phyloP scores from a whole-genome alignment of 1,284 basidiomycete species.

The Limonomyces culmigenus region DNA sequence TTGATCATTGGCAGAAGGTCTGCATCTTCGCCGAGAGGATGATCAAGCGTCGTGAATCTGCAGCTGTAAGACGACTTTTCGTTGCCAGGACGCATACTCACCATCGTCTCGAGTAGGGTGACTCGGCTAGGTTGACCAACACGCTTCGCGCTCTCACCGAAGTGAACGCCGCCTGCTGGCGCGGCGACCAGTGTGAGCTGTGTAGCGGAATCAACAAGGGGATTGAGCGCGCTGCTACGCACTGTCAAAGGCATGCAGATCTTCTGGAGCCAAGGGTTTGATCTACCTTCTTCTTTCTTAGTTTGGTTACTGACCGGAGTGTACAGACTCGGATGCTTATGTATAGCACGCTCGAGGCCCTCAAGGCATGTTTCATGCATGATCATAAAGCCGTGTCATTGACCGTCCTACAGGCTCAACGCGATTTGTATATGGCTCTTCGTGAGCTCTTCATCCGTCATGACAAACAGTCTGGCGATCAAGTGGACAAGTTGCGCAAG shows the following conservation, averaged over 20 bases:
- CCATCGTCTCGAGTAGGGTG: slow-evolving; percentile 34
- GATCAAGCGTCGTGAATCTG: slow-evolving; percentile 72
- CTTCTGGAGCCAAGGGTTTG: slow-evolving; percentile 50
- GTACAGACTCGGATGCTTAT: slow-evolving; percentile 42
- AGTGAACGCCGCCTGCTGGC: slow-evolving; percentile 60
- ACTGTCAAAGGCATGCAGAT: slow-evolving; percentile 63
- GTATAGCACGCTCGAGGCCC: slow-evolving; percentile 49
- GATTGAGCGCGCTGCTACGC: slow-evolving; percentile 46
- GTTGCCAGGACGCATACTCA: slow-evolving; percentile 6
- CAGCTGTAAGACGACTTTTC: slow-evolving; percentile 65
- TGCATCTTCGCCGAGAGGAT: slow-evolving; percentile 72
- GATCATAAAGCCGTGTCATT: neutral
- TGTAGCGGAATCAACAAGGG: slow-evolving; percentile 68
- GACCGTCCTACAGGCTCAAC: slow-evolving; percentile 37
- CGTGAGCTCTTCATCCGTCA: slow-evolving; percentile 74
- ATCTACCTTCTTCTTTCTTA: neutral
- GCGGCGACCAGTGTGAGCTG: slow-evolving; percentile 66
- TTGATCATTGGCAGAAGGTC: slow-evolving; percentile 86
- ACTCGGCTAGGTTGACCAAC: slow-evolving; percentile 67
- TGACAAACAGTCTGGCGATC: slow-evolving; percentile 68
- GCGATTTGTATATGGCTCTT: slow-evolving; percentile 76
- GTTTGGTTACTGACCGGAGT: slow-evolving; percentile 10
- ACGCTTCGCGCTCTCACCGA: slow-evolving; percentile 68
- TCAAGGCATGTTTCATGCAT: slow-evolving; percentile 37
- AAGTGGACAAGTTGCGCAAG: slow-evolving; percentile 74